Conservation (phyloP, 164 flowering plant species). For the Dillenia turbinata region DNA sequence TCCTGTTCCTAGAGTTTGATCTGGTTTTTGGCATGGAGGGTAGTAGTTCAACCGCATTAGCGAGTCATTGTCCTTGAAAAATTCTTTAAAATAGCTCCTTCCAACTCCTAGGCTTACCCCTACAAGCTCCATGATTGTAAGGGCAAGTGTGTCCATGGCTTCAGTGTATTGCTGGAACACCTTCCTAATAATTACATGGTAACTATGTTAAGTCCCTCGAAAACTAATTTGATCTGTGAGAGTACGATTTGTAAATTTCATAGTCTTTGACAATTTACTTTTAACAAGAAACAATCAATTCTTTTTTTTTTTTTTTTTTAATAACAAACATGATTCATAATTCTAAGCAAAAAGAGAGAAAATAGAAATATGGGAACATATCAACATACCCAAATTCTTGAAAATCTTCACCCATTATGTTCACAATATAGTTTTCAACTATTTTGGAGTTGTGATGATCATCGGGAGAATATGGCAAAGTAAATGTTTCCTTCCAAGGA, state of each 20-base stretch:
- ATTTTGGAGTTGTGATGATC: neutral
- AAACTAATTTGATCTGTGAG: neutral
- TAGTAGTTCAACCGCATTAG: conserved; percentile 67
- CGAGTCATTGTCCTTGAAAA: conserved; percentile 57
- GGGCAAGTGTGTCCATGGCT: conserved; percentile 50
- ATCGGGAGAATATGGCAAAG: conserved; percentile 38
- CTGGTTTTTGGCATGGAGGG: conserved; percentile 64
- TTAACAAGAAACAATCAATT: no score
- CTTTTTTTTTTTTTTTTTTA: no score
- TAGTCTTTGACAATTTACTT: no score
- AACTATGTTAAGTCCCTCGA: neutral
- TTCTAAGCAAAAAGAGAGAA: neutral
- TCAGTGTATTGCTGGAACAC: conserved; percentile 60
- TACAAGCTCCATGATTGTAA: conserved; percentile 63
- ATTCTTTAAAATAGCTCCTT: conserved; percentile 33
- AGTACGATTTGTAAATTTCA: no score
- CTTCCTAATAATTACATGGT: conserved; percentile 22
- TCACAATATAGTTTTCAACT: conserved; percentile 40
- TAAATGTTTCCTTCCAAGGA: conserved; percentile 83
- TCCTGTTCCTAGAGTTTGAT: conserved; percentile 66
- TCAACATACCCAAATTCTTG: conserved; percentile 47
- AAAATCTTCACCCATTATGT: conserved; percentile 43
- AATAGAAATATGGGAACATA: neutral
- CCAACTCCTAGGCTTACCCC: conserved; percentile 61
- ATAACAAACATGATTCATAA: neutral